phyloP scores from a whole-genome alignment of 768 basidiomycete species.

The Ramaria sp. region DNA sequence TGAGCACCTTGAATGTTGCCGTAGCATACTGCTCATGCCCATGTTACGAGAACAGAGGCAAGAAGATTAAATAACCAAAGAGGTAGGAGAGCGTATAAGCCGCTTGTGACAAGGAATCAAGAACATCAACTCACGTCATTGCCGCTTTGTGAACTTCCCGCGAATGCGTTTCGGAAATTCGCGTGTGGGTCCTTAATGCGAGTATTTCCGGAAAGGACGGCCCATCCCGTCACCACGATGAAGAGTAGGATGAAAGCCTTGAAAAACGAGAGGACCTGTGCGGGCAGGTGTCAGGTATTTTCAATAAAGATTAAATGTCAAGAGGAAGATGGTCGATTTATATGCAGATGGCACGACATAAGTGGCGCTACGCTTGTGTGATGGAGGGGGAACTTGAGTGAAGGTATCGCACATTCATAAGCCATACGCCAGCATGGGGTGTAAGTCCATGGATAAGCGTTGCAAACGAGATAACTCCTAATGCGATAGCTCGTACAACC shows the following conservation, averaged over 20 bases:
- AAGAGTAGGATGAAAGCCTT: constrained; percentile 45
- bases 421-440: constrained; percentile 33
- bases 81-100: neutral
- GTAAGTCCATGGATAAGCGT: constrained; percentile 42
- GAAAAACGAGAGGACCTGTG: constrained; percentile 39
- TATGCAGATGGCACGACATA: no score
- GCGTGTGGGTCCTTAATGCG: constrained; percentile 42
- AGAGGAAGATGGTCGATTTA: neutral
- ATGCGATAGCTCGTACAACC: constrained; percentile 46
- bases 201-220: constrained; percentile 48
- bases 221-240: constrained; percentile 46
- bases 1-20: constrained; percentile 47
- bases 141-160: constrained; percentile 40
- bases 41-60: neutral
- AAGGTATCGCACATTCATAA: constrained; percentile 40
- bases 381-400: no score
- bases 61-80: no score
- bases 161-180: constrained; percentile 49
- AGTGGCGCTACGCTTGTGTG: no score
- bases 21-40: constrained; percentile 47
- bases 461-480: constrained; percentile 42
- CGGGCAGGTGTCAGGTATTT: neutral
- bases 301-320: neutral
- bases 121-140: constrained; percentile 26
- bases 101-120: neutral